Conservation (phyloP, 2,329 filamentous ascomycete species). For the Beauveria pseudobassiana region DNA sequence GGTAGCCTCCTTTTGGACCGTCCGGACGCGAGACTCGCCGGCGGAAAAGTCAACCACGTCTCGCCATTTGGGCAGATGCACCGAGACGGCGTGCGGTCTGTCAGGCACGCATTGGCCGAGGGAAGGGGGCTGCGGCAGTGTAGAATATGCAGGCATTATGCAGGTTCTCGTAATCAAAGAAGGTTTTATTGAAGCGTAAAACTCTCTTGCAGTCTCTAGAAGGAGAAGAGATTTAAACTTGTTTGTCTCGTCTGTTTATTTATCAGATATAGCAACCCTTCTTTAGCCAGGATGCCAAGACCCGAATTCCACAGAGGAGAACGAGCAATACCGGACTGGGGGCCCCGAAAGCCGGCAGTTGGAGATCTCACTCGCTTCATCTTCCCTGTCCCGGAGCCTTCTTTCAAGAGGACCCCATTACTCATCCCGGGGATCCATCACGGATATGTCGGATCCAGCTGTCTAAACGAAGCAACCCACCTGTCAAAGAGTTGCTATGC, state of each 20-base stretch:
- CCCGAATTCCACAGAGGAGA: background rate
- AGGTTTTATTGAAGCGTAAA: background rate
- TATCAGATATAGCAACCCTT: background rate
- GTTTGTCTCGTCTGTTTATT: background rate
- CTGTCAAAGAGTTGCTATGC: background rate
- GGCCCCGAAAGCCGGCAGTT: background rate
- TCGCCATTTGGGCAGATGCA: background rate
- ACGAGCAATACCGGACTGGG: background rate
- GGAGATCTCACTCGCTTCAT: background rate
- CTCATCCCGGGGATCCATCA: background rate
- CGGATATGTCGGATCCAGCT: conserved; percentile 1
- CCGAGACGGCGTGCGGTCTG: conserved; percentile 1
- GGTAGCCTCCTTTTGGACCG: background rate
- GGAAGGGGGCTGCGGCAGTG: background rate
- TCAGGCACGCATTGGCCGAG: background rate
- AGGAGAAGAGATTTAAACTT: too few relatives aligned
- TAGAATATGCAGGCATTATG: background rate
- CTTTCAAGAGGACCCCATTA: background rate
- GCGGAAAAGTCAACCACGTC: background rate
- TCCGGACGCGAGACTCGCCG: background rate
- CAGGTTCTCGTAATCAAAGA: background rate
- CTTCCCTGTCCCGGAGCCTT: background rate
- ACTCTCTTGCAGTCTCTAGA: background rate
- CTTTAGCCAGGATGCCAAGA: background rate
- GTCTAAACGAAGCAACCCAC: background rate